These are phyloP conservation scores for Diddensiella transvaalensis DNA, from an alignment of 805 yeast species.

Conservation along the genomic window DNA sequence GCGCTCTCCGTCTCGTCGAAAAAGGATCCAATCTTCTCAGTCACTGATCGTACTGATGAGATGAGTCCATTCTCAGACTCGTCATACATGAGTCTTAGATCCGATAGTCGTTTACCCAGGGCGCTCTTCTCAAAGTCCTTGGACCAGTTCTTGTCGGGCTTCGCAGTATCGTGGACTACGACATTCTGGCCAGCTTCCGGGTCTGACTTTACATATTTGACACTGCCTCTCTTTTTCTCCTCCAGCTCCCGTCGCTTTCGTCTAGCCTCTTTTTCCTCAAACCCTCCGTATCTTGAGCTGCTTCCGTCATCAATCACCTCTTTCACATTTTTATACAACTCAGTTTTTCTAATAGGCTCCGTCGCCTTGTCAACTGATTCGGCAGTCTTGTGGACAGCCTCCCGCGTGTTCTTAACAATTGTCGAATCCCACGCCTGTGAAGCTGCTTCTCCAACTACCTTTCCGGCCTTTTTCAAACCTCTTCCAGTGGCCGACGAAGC, in stretches of 20 bases:
- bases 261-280: conserved; percentile 80
- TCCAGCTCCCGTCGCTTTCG: conserved; percentile 58
- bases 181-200: conserved; percentile 68
- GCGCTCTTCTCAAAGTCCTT: conserved; percentile 63
- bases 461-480: conserved; percentile 85
- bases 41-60: conserved; percentile 70
- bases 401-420: conserved; percentile 83
- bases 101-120: conserved; percentile 60
- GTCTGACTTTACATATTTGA: conserved; percentile 68
- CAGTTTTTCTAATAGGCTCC: conserved; percentile 91
- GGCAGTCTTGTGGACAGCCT: conserved; percentile 77
- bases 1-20: conserved; percentile 97
- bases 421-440: conserved; percentile 94
- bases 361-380: conserved; percentile 76
- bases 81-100: conserved; percentile 62
- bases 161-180: conserved; percentile 76
- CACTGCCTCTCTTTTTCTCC: conserved; percentile 38
- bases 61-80: conserved; percentile 92
- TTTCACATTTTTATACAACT: conserved; percentile 81
- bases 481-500: conserved; percentile 59
- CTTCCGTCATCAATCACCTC: conserved; percentile 92
- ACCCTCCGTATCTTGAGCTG: conserved; percentile 86
- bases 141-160: conserved; percentile 68
- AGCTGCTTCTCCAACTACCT: conserved; percentile 86
- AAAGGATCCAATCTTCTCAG: conserved; percentile 78